Evolutionary conservation across 2,329 filamentous ascomycete genomes (phyloP).

Genomic region (Lecanoromycetidae sp.): DNA sequence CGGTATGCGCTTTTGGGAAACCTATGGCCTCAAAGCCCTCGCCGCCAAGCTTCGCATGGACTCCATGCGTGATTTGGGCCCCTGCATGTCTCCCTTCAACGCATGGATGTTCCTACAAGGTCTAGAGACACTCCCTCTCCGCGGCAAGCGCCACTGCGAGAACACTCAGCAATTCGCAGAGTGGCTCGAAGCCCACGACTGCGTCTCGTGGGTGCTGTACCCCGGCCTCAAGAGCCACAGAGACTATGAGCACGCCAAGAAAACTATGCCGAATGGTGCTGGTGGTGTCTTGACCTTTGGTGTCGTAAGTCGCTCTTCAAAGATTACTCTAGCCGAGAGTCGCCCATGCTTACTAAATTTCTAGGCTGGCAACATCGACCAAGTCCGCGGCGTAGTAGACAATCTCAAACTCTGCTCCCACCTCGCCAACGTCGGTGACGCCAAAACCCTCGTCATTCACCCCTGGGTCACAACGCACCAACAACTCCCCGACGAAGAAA

Average conservation of each 20-base stretch:
- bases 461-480: slow-evolving; percentile 92
- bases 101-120: slow-evolving; percentile 87
- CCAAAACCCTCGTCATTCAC: slow-evolving; percentile 89
- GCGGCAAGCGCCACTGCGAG: slow-evolving; percentile 72
- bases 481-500: slow-evolving; percentile 75
- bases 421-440: slow-evolving; percentile 61
- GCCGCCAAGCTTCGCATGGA: slow-evolving; percentile 80
- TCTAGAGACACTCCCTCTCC: slow-evolving; percentile 76
- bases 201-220: slow-evolving; percentile 90
- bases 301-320: slow-evolving; percentile 89
- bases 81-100: slow-evolving; percentile 74
- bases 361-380: not conserved
- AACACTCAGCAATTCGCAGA: slow-evolving; percentile 70
- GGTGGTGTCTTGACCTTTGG: slow-evolving; percentile 90
- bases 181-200: slow-evolving; percentile 70
- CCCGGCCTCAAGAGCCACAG: slow-evolving; percentile 73
- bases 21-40: slow-evolving; percentile 71
- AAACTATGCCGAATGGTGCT: slow-evolving; percentile 71
- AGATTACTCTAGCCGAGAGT: slow-evolving; percentile 82
- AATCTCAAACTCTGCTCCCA: too few species aligned
- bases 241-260: slow-evolving; percentile 69
- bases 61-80: slow-evolving; percentile 75
- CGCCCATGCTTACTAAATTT: slow-evolving; percentile 55
- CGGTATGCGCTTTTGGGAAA: slow-evolving; percentile 87
- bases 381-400: too few species aligned